A percentile compares a stretch with the other conserved stretches of the same genome.
Conservation (phyloP, 1,284 basidiomycete species). For the Ceratobasidium sp. region DNA sequence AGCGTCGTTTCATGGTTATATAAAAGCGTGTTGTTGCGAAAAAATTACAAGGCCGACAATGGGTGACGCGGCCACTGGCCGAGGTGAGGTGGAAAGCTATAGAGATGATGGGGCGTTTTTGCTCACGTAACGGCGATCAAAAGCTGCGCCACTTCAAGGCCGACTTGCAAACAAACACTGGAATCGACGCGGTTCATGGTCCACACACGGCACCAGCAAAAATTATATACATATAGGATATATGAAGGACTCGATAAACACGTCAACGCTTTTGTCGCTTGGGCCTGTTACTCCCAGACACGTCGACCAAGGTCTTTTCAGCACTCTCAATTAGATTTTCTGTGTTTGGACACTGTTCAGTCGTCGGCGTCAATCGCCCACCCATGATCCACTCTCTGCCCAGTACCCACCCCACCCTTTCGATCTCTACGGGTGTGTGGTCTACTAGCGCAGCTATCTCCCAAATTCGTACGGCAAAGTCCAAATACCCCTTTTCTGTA, state of each 20-base stretch:
- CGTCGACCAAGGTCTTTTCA: neutral
- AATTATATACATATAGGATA: neutral
- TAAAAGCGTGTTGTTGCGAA: neutral
- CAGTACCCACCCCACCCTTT: conserved; percentile 33
- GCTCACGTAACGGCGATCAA: conserved; percentile 34
- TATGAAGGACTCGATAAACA: too few species aligned
- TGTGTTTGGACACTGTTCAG: neutral
- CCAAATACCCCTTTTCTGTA: conserved; percentile 37
- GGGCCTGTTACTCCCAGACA: neutral
- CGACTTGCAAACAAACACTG: conserved; percentile 8
- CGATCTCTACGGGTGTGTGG: conserved; percentile 9
- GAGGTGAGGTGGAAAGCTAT: conserved; percentile 2
- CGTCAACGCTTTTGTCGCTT: conserved; percentile 27
- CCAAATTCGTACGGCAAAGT: conserved; percentile 33
- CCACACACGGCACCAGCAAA: neutral
- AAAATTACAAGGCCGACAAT: neutral
- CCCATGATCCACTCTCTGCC: conserved; percentile 33
- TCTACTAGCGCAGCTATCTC: neutral
- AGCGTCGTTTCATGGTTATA: conserved; percentile 34
- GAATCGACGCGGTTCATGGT: neutral
- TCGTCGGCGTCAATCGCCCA: neutral
- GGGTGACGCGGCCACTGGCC: conserved; percentile 27
- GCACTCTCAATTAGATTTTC: neutral
- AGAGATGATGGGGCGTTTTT: conserved; percentile 28
- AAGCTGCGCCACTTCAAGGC: conserved; percentile 31